Percentiles rank a stretch among this genome's conserved stretches.
These are phyloP conservation scores for Lipomyces chichibuensis DNA, from an alignment of 805 yeast species.

Conservation along the genomic window DNA sequence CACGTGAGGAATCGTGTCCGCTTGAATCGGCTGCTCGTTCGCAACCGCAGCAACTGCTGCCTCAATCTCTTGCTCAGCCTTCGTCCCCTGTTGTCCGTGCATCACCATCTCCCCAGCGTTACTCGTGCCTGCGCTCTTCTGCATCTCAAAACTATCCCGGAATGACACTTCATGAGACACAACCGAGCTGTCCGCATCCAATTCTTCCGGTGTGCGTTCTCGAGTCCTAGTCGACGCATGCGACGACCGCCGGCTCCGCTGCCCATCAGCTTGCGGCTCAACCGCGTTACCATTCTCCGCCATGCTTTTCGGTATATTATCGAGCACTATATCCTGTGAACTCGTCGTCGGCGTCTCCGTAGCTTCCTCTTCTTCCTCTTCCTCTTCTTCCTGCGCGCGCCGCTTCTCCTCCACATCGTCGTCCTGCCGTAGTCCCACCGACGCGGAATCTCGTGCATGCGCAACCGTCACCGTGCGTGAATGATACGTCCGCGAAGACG, in stretches of 20 bases:
- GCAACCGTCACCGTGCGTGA: constrained; percentile 7
- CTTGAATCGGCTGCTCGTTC: constrained; percentile 5
- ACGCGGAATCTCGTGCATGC: constrained; percentile 15
- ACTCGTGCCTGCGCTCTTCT: background rate
- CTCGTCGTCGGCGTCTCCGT: constrained; percentile 14
- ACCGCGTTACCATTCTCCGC: constrained; percentile 1
- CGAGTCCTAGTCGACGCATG: background rate
- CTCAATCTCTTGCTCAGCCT: constrained; percentile 1
- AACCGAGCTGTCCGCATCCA: constrained; percentile 7
- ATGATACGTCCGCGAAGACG: background rate
- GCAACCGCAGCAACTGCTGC: constrained; percentile 13
- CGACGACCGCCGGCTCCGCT: constrained; percentile 4
- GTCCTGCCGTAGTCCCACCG: constrained; percentile 14
- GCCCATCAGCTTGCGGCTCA: background rate
- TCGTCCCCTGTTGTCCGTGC: constrained; percentile 2
- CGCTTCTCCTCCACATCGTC: constrained; percentile 18
- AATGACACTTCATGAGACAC: constrained; percentile 17
- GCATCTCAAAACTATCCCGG: constrained; percentile 14
- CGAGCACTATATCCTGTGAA: constrained; percentile 12
- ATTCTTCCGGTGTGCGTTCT: background rate
- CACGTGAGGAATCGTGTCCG: background rate
- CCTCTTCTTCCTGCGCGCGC: constrained; percentile 8
- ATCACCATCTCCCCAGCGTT: constrained; percentile 3
- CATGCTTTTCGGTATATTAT: background rate
- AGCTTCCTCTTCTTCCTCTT: constrained; percentile 3